Percentiles rank a stretch among this genome's conserved stretches.
phyloP scores from a whole-genome alignment of 1,284 basidiomycete species.

The Rhodotorula sp. region DNA sequence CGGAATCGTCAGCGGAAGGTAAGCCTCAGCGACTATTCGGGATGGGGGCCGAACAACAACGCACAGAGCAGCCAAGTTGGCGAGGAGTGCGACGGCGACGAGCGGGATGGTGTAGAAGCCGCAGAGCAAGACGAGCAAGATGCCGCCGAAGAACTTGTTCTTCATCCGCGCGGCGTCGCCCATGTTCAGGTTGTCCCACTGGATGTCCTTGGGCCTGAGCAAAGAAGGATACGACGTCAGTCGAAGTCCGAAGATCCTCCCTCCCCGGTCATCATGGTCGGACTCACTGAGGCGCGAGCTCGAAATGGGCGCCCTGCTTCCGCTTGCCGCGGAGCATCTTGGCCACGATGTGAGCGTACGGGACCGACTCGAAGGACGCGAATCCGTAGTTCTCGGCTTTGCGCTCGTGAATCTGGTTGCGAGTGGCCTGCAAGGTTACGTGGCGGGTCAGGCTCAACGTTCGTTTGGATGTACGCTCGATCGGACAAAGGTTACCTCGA shows the following conservation, averaged over 20 bases:
- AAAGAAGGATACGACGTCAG: slow-evolving; percentile 40
- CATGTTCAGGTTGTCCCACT: slow-evolving; percentile 84
- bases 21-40: too few relatives aligned
- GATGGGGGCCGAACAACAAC: too few relatives aligned
- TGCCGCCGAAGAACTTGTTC: slow-evolving; percentile 70
- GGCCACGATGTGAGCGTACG: slow-evolving; percentile 83
- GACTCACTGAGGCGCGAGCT: slow-evolving; percentile 66
- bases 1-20: too few relatives aligned
- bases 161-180: slow-evolving; percentile 65
- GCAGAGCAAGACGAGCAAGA: slow-evolving; percentile 66
- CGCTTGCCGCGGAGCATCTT: slow-evolving; percentile 65
- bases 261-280: too few relatives aligned
- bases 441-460: slow-evolving; percentile 49
- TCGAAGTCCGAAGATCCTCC: too few relatives aligned
- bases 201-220: slow-evolving; percentile 51
- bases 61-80: slow-evolving; percentile 50
- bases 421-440: slow-evolving; percentile 55
- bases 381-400: slow-evolving; percentile 76
- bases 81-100: slow-evolving; percentile 64
- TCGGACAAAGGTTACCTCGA: slow-evolving; percentile 60
- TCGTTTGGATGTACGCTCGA: slow-evolving; percentile 27
- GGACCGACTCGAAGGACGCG: slow-evolving; percentile 86
- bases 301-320: slow-evolving; percentile 68
- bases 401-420: slow-evolving; percentile 38
- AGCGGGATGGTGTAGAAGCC: slow-evolving; percentile 91